A percentile compares a stretch with the other conserved stretches of the same genome.
Evolutionary conservation across 768 basidiomycete species (phyloP).

Genomic region (Inosperma sp.): DNA sequence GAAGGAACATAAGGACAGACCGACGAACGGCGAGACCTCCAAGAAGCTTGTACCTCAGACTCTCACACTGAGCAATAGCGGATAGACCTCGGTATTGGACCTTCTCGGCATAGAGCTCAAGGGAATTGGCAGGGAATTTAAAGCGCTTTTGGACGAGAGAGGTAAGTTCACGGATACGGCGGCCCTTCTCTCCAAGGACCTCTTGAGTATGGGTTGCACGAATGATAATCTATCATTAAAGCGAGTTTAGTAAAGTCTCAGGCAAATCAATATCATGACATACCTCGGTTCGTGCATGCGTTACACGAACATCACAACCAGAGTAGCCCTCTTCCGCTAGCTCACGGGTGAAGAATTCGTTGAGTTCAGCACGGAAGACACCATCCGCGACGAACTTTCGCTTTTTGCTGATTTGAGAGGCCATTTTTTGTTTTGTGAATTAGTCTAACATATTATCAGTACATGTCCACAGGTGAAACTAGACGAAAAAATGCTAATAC

Average conservation of each 20-base stretch:
- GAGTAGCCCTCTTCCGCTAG: constrained; percentile 99
- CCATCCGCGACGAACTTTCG: constrained; percentile 98
- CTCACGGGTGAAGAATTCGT: constrained; percentile 98
- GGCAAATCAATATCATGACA: constrained; percentile 2
- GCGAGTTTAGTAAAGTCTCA: constrained; percentile 2
- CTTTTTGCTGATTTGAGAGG: constrained; percentile 92
- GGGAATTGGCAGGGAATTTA: constrained; percentile 98
- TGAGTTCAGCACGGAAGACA: constrained; percentile 98
- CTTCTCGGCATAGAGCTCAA: constrained; percentile 99
- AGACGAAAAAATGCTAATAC: constrained; percentile 15
- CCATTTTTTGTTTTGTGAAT: constrained; percentile 46
- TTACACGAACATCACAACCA: constrained; percentile 99
- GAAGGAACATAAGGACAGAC: constrained; percentile 42
- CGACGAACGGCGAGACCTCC: constrained; percentile 99
- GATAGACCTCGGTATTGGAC: constrained; percentile 97
- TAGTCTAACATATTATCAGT: neutral
- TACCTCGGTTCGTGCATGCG: constrained; percentile 97
- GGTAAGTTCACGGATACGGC: constrained; percentile 98
- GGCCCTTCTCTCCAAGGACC: constrained; percentile 98
- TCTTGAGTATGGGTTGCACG: constrained; percentile 99
- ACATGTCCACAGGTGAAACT: constrained; percentile 1
- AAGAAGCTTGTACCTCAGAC: constrained; percentile 96
- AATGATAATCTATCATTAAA: constrained; percentile 80
- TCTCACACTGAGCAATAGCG: constrained; percentile 98
- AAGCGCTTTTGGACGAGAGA: constrained; percentile 98